phyloP scores from a whole-genome alignment of 1,139 yeast species.

The Sugiyamaella novakii region DNA sequence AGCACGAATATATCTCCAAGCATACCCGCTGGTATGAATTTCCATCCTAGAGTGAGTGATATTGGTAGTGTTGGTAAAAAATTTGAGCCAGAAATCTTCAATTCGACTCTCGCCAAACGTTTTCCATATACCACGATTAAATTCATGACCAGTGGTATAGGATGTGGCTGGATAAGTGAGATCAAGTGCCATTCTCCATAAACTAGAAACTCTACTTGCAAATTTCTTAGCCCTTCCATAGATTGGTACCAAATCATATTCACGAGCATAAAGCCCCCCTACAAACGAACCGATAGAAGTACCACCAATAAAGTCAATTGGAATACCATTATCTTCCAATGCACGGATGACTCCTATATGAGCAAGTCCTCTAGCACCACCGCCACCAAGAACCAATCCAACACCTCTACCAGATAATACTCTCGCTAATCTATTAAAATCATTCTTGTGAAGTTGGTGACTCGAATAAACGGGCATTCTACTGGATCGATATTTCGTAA shows the following conservation, averaged over 20 bases:
- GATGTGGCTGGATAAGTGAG: conserved; percentile 92
- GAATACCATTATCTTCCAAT: conserved; percentile 89
- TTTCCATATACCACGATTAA: conserved; percentile 96
- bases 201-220: conserved; percentile 75
- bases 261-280: conserved; percentile 92
- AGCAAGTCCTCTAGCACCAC: conserved; percentile 94
- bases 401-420: conserved; percentile 90
- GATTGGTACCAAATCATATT: conserved; percentile 85
- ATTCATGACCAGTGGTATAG: conserved; percentile 95
- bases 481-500: conserved; percentile 38
- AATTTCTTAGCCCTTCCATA: conserved; percentile 89
- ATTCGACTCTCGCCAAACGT: conserved; percentile 88
- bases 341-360: conserved; percentile 93
- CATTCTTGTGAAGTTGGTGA: conserved; percentile 69
- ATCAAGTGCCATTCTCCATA: conserved; percentile 85
- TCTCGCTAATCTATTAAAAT: conserved; percentile 85
- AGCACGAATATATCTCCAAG: conserved; percentile 95
- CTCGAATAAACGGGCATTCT: conserved; percentile 47
- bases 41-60: conserved; percentile 96
- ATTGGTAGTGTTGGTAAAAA: conserved; percentile 90
- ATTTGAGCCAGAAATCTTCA: conserved; percentile 94
- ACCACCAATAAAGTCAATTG: conserved; percentile 92
- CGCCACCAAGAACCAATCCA: conserved; percentile 94
- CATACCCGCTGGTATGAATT: conserved; percentile 85
- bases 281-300: conserved; percentile 95